Percentiles rank a stretch among this genome's conserved stretches.
Evolutionary conservation across 2,329 filamentous ascomycete genomes (phyloP).

Genomic region (Colletotrichum lindemuthianum): DNA sequence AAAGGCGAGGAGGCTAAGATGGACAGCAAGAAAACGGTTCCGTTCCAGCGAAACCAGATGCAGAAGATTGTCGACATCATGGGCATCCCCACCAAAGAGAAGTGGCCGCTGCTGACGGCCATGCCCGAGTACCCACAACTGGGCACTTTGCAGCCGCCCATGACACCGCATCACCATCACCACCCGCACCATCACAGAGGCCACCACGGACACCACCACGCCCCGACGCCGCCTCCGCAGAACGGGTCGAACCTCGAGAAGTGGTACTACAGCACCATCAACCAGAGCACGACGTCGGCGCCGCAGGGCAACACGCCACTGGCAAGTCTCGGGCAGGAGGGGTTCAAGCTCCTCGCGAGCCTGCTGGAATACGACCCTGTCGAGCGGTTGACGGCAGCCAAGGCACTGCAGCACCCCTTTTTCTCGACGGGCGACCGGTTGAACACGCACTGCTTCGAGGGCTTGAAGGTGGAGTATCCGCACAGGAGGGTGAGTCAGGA

Average conservation of each 20-base stretch:
- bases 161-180: slow-evolving; percentile 55
- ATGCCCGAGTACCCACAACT: slow-evolving; percentile 91
- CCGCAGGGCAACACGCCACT: slow-evolving; percentile 51
- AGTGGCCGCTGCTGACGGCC: slow-evolving; percentile 83
- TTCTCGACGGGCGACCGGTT: slow-evolving; percentile 81
- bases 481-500: slow-evolving; percentile 91
- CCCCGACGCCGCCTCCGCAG: slow-evolving; percentile 34
- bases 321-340: slow-evolving; percentile 76
- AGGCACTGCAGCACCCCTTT: slow-evolving; percentile 91
- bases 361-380: slow-evolving; percentile 93
- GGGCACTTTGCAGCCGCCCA: slow-evolving; percentile 61
- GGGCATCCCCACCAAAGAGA: slow-evolving; percentile 87
- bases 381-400: slow-evolving; percentile 85
- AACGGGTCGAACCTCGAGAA: slow-evolving; percentile 72
- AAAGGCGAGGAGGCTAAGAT: slow-evolving; percentile 99
- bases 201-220: slow-evolving; percentile 41
- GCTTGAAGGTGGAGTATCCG: slow-evolving; percentile 88
- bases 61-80: slow-evolving; percentile 98
- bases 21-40: slow-evolving; percentile 97
- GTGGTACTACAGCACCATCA: slow-evolving; percentile 80
- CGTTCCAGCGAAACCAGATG: slow-evolving; percentile 98
- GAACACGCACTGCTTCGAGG: slow-evolving; percentile 88
- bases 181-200: slow-evolving; percentile 54
- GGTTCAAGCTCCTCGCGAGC: slow-evolving; percentile 82
- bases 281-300: slow-evolving; percentile 60